Evolutionary conservation across 768 basidiomycete species (phyloP).

Genomic region (Nidularia sp.): DNA sequence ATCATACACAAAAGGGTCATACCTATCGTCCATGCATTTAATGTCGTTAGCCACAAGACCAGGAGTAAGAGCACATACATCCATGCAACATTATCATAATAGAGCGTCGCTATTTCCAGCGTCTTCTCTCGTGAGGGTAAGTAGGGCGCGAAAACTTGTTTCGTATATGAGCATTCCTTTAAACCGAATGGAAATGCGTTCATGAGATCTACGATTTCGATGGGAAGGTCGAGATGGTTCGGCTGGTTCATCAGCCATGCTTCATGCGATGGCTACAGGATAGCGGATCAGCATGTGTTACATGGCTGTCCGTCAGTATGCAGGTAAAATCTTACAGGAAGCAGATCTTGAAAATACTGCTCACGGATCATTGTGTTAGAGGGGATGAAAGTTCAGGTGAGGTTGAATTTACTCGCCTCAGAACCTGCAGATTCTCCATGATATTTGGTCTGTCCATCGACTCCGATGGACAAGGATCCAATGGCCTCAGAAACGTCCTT

Average conservation of each 20-base stretch:
- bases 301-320: neutral
- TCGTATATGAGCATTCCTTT: slow-evolving; percentile 30
- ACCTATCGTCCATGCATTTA: slow-evolving; percentile 22
- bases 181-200: slow-evolving; percentile 48
- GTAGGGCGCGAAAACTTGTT: slow-evolving; percentile 30
- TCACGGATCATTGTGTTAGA: neutral
- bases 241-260: slow-evolving; percentile 7
- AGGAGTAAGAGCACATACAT: slow-evolving; percentile 28
- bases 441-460: slow-evolving; percentile 45
- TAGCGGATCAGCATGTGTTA: neutral
- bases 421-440: slow-evolving; percentile 46
- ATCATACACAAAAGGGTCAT: slow-evolving; percentile 35
- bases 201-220: slow-evolving; percentile 38
- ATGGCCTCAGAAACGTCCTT: slow-evolving; percentile 32
- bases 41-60: too few relatives aligned
- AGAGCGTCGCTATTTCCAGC: slow-evolving; percentile 33
- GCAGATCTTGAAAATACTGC: slow-evolving; percentile 35
- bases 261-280: slow-evolving; percentile 13
- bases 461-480: slow-evolving; percentile 45
- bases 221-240: slow-evolving; percentile 30
- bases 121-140: slow-evolving; percentile 36
- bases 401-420: slow-evolving; percentile 31
- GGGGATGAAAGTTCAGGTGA: too few relatives aligned
- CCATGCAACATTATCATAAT: slow-evolving; percentile 42
- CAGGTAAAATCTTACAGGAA: slow-evolving; percentile 18